These are phyloP conservation scores for Pestalotiopsis sp. DNA, from an alignment of 2,329 filamentous ascomycete species.

Conservation along the genomic window DNA sequence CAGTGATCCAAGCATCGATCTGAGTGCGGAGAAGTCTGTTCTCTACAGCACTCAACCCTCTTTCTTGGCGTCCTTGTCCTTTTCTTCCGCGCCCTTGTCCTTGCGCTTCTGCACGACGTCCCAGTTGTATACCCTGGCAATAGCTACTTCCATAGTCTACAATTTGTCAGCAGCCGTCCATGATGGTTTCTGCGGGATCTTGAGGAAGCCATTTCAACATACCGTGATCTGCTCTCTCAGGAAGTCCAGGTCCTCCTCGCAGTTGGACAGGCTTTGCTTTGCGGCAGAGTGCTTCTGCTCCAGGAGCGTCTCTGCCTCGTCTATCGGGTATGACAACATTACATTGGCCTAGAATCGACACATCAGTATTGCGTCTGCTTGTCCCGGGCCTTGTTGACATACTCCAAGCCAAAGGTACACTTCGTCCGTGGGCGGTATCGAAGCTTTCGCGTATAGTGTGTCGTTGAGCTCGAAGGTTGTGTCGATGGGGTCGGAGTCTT, in stretches of 20 bases:
- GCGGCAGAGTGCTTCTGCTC: constrained; percentile 77
- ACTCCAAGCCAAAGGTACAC: constrained; percentile 97
- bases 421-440: constrained; percentile 80
- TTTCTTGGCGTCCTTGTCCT: constrained; percentile 40
- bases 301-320: constrained; percentile 81
- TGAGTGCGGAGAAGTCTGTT: constrained; percentile 9
- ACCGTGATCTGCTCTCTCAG: constrained; percentile 95
- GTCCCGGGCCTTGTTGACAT: constrained; percentile 32
- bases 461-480: constrained; percentile 97
- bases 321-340: constrained; percentile 92
- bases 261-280: constrained; percentile 79
- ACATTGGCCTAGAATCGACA: constrained; percentile 73
- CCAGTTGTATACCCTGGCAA: constrained; percentile 98
- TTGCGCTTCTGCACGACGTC: constrained; percentile 95
- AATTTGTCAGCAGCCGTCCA: constrained; percentile 7
- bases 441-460: constrained; percentile 88
- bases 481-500: constrained; percentile 72
- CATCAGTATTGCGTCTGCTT: not conserved
- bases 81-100: constrained; percentile 72
- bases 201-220: constrained; percentile 32
- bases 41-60: constrained; percentile 17
- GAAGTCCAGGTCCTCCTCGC: constrained; percentile 96
- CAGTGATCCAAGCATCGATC: not conserved
- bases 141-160: constrained; percentile 93
- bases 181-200: no score